Percentiles rank a stretch among this genome's conserved stretches.
phyloP scores from a whole-genome alignment of 805 yeast species.

The Danielia oregonensis region DNA sequence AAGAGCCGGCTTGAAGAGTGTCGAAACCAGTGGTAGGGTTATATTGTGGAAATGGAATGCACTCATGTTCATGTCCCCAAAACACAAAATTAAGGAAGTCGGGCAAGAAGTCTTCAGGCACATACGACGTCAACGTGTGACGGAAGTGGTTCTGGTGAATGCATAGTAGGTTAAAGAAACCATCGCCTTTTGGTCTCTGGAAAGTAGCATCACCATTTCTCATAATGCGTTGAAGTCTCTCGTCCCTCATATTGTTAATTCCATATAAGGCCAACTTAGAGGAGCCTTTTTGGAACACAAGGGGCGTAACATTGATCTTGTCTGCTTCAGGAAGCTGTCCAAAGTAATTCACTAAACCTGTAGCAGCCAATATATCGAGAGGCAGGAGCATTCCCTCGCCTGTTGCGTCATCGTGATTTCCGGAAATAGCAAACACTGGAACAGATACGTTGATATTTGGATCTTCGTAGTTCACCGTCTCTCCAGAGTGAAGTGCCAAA shows the following conservation, averaged over 20 bases:
- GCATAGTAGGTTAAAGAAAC: constrained; percentile 82
- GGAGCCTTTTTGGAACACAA: constrained; percentile 75
- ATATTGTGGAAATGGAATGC: constrained; percentile 64
- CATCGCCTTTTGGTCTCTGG: constrained; percentile 61
- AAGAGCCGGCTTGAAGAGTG: constrained; percentile 89
- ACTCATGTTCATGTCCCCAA: constrained; percentile 99
- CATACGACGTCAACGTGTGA: constrained; percentile 73
- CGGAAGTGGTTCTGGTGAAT: constrained; percentile 90
- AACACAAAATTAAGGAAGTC: constrained; percentile 74
- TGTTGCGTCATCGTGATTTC: constrained; percentile 95
- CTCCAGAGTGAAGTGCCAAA: constrained; percentile 55
- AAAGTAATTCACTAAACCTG: constrained; percentile 85
- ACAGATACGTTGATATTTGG: constrained; percentile 83
- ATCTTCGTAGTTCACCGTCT: constrained; percentile 82
- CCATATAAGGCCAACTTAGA: constrained; percentile 88
- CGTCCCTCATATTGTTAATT: constrained; percentile 84
- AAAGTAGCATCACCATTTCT: constrained; percentile 78
- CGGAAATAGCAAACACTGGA: constrained; percentile 90
- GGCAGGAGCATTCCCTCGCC: constrained; percentile 83
- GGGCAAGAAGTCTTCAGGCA: constrained; percentile 85
- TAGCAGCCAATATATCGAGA: constrained; percentile 73
- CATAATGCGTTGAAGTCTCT: constrained; percentile 77
- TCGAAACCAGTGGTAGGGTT: constrained; percentile 64
- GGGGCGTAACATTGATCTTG: constrained; percentile 67
- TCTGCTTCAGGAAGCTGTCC: constrained; percentile 80